Evolutionary conservation across 208 protist genomes (phyloP).

Genomic region (Endotrypanum monterogeii): DNA sequence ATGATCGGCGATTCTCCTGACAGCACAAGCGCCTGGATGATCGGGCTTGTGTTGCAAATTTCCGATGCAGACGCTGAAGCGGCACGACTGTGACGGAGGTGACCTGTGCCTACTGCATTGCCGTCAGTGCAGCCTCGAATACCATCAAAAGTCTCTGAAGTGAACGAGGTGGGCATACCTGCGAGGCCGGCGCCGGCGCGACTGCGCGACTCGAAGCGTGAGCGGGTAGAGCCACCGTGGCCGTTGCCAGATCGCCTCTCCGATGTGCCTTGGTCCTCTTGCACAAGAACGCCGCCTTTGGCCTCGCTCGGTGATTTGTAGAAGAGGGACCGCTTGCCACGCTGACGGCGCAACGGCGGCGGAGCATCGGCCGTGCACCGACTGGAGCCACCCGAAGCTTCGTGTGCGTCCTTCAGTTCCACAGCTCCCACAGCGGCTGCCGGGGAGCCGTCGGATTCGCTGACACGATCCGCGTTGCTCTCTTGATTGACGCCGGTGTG

Average conservation of each 20-base stretch:
- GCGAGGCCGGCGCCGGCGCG: background rate
- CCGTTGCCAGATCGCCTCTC: background rate
- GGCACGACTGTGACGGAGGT: background rate
- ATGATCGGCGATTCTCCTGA: conserved; percentile 18
- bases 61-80: conserved; percentile 1
- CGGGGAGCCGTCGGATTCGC: background rate
- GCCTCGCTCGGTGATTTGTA: conserved; percentile 23
- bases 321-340: conserved; percentile 50
- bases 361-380: background rate
- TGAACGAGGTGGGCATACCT: background rate
- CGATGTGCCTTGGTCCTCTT: background rate
- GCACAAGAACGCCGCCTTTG: conserved; percentile 8
- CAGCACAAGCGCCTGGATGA: conserved; percentile 39
- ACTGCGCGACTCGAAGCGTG: conserved; percentile 6
- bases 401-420: background rate
- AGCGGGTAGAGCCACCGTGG: background rate
- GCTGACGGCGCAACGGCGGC: conserved; percentile 28
- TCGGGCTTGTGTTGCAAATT: conserved; percentile 22
- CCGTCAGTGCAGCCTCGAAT: background rate
- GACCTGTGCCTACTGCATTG: background rate
- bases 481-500: background rate
- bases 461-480: background rate
- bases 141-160: background rate
- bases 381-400: background rate
- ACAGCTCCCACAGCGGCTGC: background rate